Base-by-base conservation (phyloP, 805 yeast species). In the Saturnispora ahearnii region DNA sequence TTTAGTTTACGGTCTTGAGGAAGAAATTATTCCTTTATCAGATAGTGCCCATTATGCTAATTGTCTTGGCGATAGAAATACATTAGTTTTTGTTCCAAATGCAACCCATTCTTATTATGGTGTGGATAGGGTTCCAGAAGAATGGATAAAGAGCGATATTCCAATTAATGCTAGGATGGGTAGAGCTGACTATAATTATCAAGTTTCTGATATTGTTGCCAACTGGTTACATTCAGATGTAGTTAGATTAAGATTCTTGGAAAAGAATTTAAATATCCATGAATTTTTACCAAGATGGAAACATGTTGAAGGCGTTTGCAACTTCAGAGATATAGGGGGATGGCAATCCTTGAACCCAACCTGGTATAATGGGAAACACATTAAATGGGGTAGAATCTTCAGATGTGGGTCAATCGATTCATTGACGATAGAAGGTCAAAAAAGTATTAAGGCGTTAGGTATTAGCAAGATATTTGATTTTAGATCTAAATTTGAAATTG, bases 31-130 rank as follows among this genome's bases (percentile, higher is more conserved):
- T 7, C 88, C 91, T 1, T 55, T 76, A 1, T 69, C 71, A 13
- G 96, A 87, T 57, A 72, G 82, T 7, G 73, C 82, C 0, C 57
- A 57, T 34, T 87, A 70, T 66, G 78, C 84, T 7, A 79, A 83
- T 56, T 55, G 68, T 9, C 74, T 89, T 45, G 73, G 72, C 28
- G 66, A 75, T 5, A 77, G 89, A 21, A 82, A 84, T 56, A 69
- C 72, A 3, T 67, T 88, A 48, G 69, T 71, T 34, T 62, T 87
- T 7, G 68, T 90, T 10, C 76, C 77, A 1, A 71, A 70, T 42
- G 96, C 96, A 0, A 90, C 87, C 61, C 98, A 90, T 64, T 87
- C 85, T 58, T 89, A 75, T 60, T 84, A 75, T 60, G 91, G 93
- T 0, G 54, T 60, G 1, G 59, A 63, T 3, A 66, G 57, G 9